phyloP scores from a whole-genome alignment of 148 eudicot genomes.

The Silene latifolia region DNA sequence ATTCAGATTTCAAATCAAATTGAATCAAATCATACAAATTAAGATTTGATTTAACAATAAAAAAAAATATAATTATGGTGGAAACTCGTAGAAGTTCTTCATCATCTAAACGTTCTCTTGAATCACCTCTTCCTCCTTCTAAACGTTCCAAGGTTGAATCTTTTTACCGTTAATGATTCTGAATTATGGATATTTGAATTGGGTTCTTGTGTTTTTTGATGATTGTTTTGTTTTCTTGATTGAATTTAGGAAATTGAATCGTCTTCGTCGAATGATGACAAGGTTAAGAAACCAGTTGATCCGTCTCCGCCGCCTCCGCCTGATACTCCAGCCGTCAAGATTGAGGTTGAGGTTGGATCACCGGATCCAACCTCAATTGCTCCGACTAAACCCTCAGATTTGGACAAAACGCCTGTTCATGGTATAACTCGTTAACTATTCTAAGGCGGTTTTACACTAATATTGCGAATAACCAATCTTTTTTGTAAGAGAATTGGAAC shows the following conservation, averaged over 20 bases:
- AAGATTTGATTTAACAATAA: neutral
- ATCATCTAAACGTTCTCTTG: conserved; percentile 65
- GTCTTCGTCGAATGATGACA: conserved; percentile 55
- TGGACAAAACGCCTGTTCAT: conserved; percentile 40
- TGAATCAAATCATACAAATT: neutral
- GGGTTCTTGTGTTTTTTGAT: neutral
- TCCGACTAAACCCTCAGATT: conserved; percentile 34
- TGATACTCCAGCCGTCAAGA: neutral
- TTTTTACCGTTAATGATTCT: neutral
- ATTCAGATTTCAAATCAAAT: neutral
- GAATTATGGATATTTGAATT: neutral
- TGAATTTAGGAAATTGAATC: conserved; percentile 46
- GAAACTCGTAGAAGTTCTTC: conserved; percentile 81
- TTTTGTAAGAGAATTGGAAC: too few species aligned
- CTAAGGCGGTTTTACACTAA: too few species aligned
- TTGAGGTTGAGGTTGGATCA: conserved; percentile 49
- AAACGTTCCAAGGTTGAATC: conserved; percentile 65
- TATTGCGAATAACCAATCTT: too few species aligned
- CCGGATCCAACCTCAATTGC: conserved; percentile 39
- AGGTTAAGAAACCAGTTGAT: conserved; percentile 24
- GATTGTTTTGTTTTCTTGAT: neutral
- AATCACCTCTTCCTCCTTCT: conserved; percentile 47
- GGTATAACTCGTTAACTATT: conserved; percentile 17
- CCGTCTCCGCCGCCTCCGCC: conserved; percentile 5
- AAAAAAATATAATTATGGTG: conserved; percentile 40